These are phyloP conservation scores for Mycosphaerelloides madeirae DNA, from an alignment of 2,329 filamentous ascomycete species.

Conservation along the genomic window DNA sequence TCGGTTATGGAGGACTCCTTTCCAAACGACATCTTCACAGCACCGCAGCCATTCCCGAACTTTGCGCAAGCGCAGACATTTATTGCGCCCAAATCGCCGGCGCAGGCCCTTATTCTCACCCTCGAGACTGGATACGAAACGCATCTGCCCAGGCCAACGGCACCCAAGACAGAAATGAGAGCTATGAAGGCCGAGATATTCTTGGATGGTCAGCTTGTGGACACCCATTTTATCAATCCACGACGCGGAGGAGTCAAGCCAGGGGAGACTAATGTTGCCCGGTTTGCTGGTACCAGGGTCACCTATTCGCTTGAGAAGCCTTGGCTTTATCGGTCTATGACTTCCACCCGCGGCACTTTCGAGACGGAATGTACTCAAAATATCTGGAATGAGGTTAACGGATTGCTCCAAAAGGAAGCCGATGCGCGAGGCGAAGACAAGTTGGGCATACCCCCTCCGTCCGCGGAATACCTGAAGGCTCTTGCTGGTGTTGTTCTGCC, in stretches of 20 bases:
- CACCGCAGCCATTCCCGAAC: too few species aligned
- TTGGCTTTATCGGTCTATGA: constrained; percentile 37
- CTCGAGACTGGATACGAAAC: neutral
- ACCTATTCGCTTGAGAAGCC: constrained; percentile 40
- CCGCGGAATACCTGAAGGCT: constrained; percentile 36
- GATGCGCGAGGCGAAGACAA: constrained; percentile 32
- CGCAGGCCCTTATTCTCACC: neutral
- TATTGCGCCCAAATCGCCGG: too few species aligned
- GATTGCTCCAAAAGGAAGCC: constrained; percentile 33
- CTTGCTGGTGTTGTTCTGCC: constrained; percentile 39
- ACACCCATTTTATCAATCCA: constrained; percentile 19
- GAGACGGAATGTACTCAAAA: constrained; percentile 11
- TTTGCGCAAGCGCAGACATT: too few species aligned
- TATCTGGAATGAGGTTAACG: constrained; percentile 35
- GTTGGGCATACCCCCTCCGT: constrained; percentile 31
- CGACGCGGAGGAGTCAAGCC: constrained; percentile 5
- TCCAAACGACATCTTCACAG: too few species aligned
- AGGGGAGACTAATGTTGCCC: neutral
- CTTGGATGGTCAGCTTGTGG: constrained; percentile 42
- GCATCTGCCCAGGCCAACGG: neutral
- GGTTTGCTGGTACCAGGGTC: constrained; percentile 38
- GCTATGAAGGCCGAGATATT: constrained; percentile 46
- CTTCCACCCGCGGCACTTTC: constrained; percentile 8
- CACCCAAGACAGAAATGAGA: neutral
- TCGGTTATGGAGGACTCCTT: too few species aligned